Evolutionary conservation across 192 early-diverging fungal species (phyloP).

Genomic region (Coemansia reversa): DNA sequence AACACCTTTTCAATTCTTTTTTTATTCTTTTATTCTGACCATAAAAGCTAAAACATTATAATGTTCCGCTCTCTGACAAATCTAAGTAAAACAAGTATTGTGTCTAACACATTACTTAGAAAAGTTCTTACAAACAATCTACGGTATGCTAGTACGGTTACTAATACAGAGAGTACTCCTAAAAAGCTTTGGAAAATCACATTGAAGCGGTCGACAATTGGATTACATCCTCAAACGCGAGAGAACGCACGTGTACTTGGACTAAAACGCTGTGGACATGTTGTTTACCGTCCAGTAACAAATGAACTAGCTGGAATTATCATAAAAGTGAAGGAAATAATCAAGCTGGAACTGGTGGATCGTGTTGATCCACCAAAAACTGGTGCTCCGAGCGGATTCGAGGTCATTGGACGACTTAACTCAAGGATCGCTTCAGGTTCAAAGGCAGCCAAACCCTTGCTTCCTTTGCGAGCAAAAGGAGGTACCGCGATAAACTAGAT

Average conservation of each 20-base stretch:
- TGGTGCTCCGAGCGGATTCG: constrained; percentile 30
- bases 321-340: constrained; percentile 63
- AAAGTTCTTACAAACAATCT: background rate
- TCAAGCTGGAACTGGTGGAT: constrained; percentile 56
- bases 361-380: constrained; percentile 25
- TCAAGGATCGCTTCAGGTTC: constrained; percentile 42
- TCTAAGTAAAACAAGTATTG: constrained; percentile 4
- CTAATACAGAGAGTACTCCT: constrained; percentile 4
- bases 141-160: constrained; percentile 1
- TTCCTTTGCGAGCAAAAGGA: constrained; percentile 26
- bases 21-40: background rate
- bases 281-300: constrained; percentile 57
- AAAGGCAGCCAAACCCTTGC: constrained; percentile 48
- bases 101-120: background rate
- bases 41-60: background rate
- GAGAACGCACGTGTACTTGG: constrained; percentile 57
- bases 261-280: constrained; percentile 56
- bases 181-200: constrained; percentile 61
- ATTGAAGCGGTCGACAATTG: constrained; percentile 59
- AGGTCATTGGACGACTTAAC: constrained; percentile 51
- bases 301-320: constrained; percentile 60
- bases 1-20: background rate
- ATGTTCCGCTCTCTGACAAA: constrained; percentile 25
- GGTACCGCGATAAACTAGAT: background rate
- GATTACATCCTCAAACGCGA: constrained; percentile 55